A percentile compares a stretch with the other conserved stretches of the same genome.
Conservation (phyloP, 306 rosid genomes). For the Dalbergia cochinchinensis region DNA sequence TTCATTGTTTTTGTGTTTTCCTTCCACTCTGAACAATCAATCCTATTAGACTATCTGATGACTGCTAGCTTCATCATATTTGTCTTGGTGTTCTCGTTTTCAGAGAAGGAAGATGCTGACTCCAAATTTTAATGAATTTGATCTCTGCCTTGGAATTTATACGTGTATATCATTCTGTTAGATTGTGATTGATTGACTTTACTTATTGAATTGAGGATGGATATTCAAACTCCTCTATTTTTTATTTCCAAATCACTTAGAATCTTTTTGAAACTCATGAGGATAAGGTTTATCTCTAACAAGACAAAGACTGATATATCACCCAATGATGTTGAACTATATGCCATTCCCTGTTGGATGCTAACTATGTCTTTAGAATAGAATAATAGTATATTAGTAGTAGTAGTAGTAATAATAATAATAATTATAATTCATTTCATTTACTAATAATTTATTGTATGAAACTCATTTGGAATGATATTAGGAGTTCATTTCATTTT, state of each 20-base stretch:
- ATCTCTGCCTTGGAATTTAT: constrained; percentile 32
- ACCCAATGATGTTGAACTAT: constrained; percentile 8
- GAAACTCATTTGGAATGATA: constrained; percentile 5
- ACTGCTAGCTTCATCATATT: constrained; percentile 7
- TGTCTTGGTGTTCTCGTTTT: background rate
- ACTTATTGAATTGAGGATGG: constrained; percentile 15
- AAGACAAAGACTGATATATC: background rate
- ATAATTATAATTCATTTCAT: background rate
- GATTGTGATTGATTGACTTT: background rate
- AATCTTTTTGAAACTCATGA: background rate
- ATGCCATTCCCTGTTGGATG: background rate
- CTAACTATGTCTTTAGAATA: no score
- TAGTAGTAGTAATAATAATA: no score
- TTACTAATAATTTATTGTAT: background rate
- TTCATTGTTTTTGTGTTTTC: constrained; percentile 32
- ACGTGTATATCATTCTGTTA: background rate
- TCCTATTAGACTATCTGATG: constrained; percentile 5
- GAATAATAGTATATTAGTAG: no score
- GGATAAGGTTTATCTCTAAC: background rate
- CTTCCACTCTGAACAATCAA: constrained; percentile 1
- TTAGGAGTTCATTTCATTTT: background rate
- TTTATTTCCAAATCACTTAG: background rate
- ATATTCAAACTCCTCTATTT: background rate
- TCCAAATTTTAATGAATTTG: background rate
- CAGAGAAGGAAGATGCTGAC: background rate